A percentile compares a stretch with the other conserved stretches of the same genome.
Conservation (phyloP, 2,329 filamentous ascomycete species). For the Scytalidium lignicola region DNA sequence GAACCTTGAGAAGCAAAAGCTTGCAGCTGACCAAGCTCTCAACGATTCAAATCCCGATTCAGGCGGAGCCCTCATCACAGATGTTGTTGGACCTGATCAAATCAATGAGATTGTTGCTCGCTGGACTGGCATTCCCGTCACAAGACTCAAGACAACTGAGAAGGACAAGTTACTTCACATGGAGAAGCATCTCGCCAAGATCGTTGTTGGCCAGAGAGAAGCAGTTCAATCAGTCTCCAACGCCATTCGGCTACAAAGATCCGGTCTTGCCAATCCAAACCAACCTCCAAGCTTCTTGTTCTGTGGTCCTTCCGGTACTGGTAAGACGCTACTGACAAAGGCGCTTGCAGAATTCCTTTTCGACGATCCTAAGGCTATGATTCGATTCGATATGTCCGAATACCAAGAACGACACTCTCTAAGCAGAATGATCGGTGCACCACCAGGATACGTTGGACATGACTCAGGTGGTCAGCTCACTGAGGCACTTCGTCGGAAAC, state of each 20-base stretch:
- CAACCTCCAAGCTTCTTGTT: slow-evolving; percentile 97
- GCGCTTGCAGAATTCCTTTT: slow-evolving; percentile 97
- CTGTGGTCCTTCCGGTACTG: slow-evolving; percentile 96
- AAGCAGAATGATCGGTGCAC: slow-evolving; percentile 95
- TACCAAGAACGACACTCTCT: slow-evolving; percentile 96
- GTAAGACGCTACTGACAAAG: slow-evolving; percentile 96
- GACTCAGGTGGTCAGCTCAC: slow-evolving; percentile 95
- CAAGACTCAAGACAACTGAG: slow-evolving; percentile 86
- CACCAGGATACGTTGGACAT: slow-evolving; percentile 94
- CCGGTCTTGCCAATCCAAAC: slow-evolving; percentile 91
- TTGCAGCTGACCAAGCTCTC: slow-evolving; percentile 67
- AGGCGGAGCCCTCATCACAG: slow-evolving; percentile 74
- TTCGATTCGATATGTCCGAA: slow-evolving; percentile 99
- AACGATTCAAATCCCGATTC: slow-evolving; percentile 47
- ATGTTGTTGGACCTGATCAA: slow-evolving; percentile 92
- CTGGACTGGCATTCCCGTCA: slow-evolving; percentile 98
- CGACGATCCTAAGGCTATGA: slow-evolving; percentile 96
- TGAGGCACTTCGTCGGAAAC: slow-evolving; percentile 85
- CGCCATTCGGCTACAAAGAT: slow-evolving; percentile 90
- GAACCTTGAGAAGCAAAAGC: slow-evolving; percentile 74
- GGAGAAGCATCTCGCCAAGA: slow-evolving; percentile 77
- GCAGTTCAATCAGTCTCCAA: slow-evolving; percentile 92
- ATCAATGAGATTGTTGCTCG: slow-evolving; percentile 98
- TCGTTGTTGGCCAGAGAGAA: slow-evolving; percentile 92
- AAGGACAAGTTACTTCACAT: slow-evolving; percentile 98